phyloP scores from a whole-genome alignment of 2,329 filamentous ascomycete species.

The Emericellopsis cladophorae region DNA sequence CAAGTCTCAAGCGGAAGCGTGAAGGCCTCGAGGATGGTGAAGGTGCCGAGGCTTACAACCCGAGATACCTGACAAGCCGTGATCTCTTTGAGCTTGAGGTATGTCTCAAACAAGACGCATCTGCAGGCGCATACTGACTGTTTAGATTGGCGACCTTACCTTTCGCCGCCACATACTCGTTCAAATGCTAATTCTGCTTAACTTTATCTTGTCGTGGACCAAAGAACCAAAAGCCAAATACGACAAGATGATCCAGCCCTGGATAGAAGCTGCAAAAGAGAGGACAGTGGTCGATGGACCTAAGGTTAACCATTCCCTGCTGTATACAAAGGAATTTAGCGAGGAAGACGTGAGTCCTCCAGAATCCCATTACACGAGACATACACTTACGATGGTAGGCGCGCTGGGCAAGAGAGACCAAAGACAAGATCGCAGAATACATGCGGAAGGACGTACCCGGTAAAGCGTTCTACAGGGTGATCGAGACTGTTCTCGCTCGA shows the following conservation, averaged over 20 bases:
- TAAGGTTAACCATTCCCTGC: conserved; percentile 70
- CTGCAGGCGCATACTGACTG: conserved; percentile 96
- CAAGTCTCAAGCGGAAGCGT: conserved; percentile 59
- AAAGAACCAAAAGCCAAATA: conserved; percentile 71
- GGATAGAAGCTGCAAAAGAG: too few relatives aligned
- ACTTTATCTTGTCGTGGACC: conserved; percentile 88
- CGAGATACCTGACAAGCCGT: conserved; percentile 94
- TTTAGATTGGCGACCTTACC: conserved; percentile 91
- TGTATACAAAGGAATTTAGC: conserved; percentile 64
- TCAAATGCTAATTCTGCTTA: conserved; percentile 85
- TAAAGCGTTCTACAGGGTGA: conserved; percentile 90
- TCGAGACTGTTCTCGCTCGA: conserved; percentile 86
- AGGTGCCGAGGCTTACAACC: conserved; percentile 54
- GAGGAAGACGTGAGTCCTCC: conserved; percentile 64
- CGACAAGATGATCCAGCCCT: conserved; percentile 31
- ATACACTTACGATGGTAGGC: conserved; percentile 31
- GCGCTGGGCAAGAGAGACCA: conserved; percentile 74
- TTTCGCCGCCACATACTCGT: conserved; percentile 92
- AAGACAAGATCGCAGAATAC: conserved; percentile 68
- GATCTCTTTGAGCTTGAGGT: conserved; percentile 94
- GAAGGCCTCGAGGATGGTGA: conserved; percentile 41
- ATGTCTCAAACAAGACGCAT: conserved; percentile 72
- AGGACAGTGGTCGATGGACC: conserved; percentile 15
- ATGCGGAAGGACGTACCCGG: conserved; percentile 71
- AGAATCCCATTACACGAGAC: not conserved